These are phyloP conservation scores for Oldenlandia corymbosa DNA, from an alignment of 257 asterid genomes.

Conservation along the genomic window DNA sequence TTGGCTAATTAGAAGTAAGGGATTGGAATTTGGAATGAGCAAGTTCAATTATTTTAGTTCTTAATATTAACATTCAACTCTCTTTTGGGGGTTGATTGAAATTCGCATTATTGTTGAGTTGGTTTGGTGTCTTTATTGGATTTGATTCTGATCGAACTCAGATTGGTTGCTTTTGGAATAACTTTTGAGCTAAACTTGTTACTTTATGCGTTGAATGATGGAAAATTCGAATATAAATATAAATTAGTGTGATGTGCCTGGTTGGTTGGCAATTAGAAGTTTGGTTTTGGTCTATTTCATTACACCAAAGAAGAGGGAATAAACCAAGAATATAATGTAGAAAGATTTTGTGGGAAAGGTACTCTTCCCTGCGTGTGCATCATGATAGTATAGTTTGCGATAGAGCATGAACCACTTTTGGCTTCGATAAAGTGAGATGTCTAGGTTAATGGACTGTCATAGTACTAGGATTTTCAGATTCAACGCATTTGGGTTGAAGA, in stretches of 20 bases:
- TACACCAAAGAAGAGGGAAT: not conserved
- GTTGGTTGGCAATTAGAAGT: conserved; percentile 4
- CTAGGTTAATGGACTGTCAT: not conserved
- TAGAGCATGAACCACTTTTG: not conserved
- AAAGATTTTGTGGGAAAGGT: no score
- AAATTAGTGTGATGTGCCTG: not conserved
- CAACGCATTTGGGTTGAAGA: not conserved
- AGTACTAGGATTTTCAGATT: no score
- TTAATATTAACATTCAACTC: no score
- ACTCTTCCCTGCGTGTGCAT: no score
- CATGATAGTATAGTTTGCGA: not conserved
- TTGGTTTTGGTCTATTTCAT: not conserved
- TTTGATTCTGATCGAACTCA: not conserved
- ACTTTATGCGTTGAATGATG: not conserved
- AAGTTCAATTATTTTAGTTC: not conserved
- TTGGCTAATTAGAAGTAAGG: no score
- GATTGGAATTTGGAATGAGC: no score
- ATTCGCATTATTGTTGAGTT: not conserved
- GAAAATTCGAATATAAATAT: not conserved
- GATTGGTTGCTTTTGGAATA: not conserved
- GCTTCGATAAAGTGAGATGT: not conserved
- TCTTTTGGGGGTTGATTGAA: not conserved
- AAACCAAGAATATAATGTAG: not conserved
- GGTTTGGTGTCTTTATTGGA: no score
- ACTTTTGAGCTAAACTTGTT: not conserved